Evolutionary conservation across 2,329 filamentous ascomycete genomes (phyloP).

Genomic region (Colletotrichum shisoi): DNA sequence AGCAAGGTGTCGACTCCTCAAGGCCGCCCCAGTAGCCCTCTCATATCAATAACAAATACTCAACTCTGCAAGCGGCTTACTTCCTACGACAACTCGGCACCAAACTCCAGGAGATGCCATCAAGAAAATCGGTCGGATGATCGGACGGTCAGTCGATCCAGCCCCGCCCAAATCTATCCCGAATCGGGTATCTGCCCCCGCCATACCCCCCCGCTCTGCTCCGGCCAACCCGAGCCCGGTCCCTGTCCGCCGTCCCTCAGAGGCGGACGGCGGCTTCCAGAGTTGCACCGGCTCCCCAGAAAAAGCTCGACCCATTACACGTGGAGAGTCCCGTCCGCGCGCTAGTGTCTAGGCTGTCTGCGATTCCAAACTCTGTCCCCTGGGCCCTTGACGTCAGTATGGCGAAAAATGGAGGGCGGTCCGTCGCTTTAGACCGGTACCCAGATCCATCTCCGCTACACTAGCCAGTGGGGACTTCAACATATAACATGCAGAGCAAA

Average conservation of each 20-base stretch:
- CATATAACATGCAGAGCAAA: not conserved
- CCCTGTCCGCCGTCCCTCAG: conserved; percentile 20
- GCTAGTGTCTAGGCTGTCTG: not conserved
- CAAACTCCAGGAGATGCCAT: not conserved
- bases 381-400: conserved; percentile 32
- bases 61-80: not conserved
- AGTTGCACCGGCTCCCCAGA: conserved; percentile 17
- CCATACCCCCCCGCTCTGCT: conserved; percentile 4
- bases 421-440: not conserved
- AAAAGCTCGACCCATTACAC: not conserved
- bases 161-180: conserved; percentile 4
- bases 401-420: conserved; percentile 8
- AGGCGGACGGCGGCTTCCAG: conserved; percentile 28
- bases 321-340: not conserved
- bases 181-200: conserved; percentile 17
- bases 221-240: conserved; percentile 32
- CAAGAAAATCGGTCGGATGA: not conserved
- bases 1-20: too few relatives aligned
- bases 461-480: not conserved
- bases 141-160: conserved; percentile 20
- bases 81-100: not conserved
- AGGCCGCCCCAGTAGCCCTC: not conserved
- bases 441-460: not conserved
- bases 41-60: not conserved
- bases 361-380: conserved; percentile 7